Conservation (phyloP, 805 yeast genomes). For the Pichia gijzeniarum region DNA sequence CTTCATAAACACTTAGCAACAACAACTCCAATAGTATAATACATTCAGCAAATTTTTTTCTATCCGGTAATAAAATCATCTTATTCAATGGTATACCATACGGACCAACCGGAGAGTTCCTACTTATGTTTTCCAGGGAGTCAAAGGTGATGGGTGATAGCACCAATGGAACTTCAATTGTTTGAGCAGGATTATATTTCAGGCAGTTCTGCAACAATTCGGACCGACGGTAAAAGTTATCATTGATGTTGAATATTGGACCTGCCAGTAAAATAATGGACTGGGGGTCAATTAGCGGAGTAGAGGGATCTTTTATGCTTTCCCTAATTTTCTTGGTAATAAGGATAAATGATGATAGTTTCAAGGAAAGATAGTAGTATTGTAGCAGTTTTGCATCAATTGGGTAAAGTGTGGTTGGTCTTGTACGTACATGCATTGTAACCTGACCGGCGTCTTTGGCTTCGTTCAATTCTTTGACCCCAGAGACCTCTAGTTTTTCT, state of each 20-base stretch:
- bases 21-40: conserved; percentile 25
- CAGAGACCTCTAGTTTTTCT: too few relatives aligned
- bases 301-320: conserved; percentile 16
- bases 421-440: too few relatives aligned
- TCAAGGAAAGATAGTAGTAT: conserved; percentile 47
- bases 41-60: conserved; percentile 23
- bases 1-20: conserved; percentile 24
- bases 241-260: conserved; percentile 35
- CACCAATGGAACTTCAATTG: conserved; percentile 35
- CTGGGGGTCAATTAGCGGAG: conserved; percentile 29
- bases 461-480: too few relatives aligned
- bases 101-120: conserved; percentile 8
- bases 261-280: conserved; percentile 35
- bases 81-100: conserved; percentile 7
- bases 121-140: conserved; percentile 24
- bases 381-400: conserved; percentile 55
- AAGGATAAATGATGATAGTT: conserved; percentile 33
- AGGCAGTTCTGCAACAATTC: conserved; percentile 31
- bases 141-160: conserved; percentile 31
- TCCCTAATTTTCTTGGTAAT: conserved; percentile 21
- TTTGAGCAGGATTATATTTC: conserved; percentile 40
- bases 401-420: conserved; percentile 31
- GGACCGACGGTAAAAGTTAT: conserved; percentile 34
- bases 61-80: conserved; percentile 21
- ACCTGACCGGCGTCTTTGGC: too few relatives aligned